These are phyloP conservation scores for Blastobotrys attinorum DNA, from an alignment of 805 yeast genomes.

Conservation along the genomic window DNA sequence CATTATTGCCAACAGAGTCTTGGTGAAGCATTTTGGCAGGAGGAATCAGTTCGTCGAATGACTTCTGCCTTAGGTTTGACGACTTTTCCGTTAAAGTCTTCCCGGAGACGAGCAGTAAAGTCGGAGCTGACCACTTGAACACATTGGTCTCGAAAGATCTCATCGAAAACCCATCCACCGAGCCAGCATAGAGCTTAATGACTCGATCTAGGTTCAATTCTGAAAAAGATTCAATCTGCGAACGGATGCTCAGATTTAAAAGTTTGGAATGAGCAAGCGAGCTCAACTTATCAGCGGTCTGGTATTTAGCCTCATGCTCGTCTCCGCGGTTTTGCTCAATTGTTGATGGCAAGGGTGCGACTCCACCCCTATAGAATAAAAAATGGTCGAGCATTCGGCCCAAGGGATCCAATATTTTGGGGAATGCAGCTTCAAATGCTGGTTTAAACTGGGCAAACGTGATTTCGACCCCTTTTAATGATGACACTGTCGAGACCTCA, in stretches of 20 bases:
- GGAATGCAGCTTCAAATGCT: constrained; percentile 18
- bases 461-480: not conserved
- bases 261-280: constrained; percentile 26
- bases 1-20: constrained; percentile 16
- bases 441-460: constrained; percentile 1
- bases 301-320: not conserved
- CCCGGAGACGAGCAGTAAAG: constrained; percentile 65
- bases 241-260: constrained; percentile 32
- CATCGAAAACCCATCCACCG: constrained; percentile 80
- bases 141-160: constrained; percentile 76
- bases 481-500: constrained; percentile 7
- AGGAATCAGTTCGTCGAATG: constrained; percentile 21
- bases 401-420: constrained; percentile 39
- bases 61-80: constrained; percentile 18
- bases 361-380: constrained; percentile 27
- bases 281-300: constrained; percentile 4
- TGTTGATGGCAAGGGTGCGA: not conserved
- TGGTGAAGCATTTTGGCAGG: constrained; percentile 13
- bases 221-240: constrained; percentile 35
- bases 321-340: not conserved
- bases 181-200: constrained; percentile 59
- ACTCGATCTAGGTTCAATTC: constrained; percentile 25
- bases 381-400: constrained; percentile 37
- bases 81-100: constrained; percentile 23
- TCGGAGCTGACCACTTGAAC: constrained; percentile 86